Percentiles rank a stretch among this genome's conserved stretches.
phyloP scores from a whole-genome alignment of 441 rosid species.

The Erysimum pusillum region DNA sequence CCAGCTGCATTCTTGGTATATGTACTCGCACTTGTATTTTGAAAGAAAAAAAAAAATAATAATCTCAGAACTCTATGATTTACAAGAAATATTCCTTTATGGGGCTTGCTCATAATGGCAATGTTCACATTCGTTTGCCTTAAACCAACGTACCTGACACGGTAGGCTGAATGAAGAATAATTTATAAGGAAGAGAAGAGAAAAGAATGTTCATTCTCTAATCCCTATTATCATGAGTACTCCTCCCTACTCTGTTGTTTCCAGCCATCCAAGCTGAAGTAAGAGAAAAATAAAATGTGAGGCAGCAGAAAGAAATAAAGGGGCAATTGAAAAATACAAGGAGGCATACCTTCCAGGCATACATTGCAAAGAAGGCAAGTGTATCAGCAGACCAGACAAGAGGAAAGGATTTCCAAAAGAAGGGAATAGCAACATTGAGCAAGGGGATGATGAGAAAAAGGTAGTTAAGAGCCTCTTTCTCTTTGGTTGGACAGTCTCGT shows the following conservation, averaged over 20 bases:
- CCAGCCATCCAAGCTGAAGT: constrained; percentile 78
- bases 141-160: constrained; percentile 13
- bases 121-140: constrained; percentile 38
- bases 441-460: constrained; percentile 85
- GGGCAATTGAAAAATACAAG: not conserved
- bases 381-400: constrained; percentile 97
- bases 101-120: constrained; percentile 27
- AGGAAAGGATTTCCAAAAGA: constrained; percentile 92
- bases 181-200: constrained; percentile 32
- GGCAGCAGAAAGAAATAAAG: not conserved
- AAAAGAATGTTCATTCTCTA: constrained; percentile 24
- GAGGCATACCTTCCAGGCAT: constrained; percentile 92
- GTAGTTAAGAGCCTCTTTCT: constrained; percentile 95
- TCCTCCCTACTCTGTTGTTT: constrained; percentile 56
- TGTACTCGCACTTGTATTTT: constrained; percentile 33
- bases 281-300: constrained; percentile 12
- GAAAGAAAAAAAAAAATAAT: not conserved
- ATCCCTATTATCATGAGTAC: constrained; percentile 14
- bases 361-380: constrained; percentile 84
- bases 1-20: constrained; percentile 35
- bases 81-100: constrained; percentile 21
- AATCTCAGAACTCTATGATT: constrained; percentile 38
- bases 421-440: constrained; percentile 84
- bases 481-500: constrained; percentile 88
- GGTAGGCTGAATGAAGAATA: constrained; percentile 4